Base-by-base conservation (phyloP, 441 rosid genomes). In the Croton setiger region DNA sequence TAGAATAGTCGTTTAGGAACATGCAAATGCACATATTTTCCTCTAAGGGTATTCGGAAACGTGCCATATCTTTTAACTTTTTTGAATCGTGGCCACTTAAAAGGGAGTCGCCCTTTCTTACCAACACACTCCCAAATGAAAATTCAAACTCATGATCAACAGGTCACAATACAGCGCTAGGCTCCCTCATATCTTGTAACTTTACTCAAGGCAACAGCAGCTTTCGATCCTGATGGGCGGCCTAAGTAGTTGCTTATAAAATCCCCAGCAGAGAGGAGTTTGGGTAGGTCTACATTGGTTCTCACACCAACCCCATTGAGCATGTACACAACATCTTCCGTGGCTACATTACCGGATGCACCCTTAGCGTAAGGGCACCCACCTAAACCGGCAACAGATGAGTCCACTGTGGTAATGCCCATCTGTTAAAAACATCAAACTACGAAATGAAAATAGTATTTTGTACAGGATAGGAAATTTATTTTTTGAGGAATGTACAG, bases 321-420 rank as follows among this genome's bases (percentile, higher is more conserved):
- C 98, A 93, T 86, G 80, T 89, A 89, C 41, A 93, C 89, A 37
- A 93, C 97, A 77, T 93, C 98, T 82, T 93, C 98, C 0, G 96
- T 89, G 0, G 96, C 92, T 35, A 91, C 97, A 78, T 93, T 93
- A 36, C 98, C 98, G 0, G 98, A 83, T 44, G 98, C 97, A 69
- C 98, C 97, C 82, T 91, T 88, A 5, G 98, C 97, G 63, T 91
- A 93, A 18, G 98, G 98, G 63, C 98, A 93, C 23, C 98, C 98
- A 5, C 98, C 97, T 49, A 93, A 81, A 23, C 98, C 98, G 1
- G 98, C 86, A 3, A 93, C 67, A 0, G 98, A 93, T 51, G 93
- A 85, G 76, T 93, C 98, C 41, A 93, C 87, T 23, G 84, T 79
- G 79, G 83, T 82, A 55, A 93, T 88, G 71, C 97, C 98, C 96